Evolutionary conservation across 306 rosid species (phyloP), one percentile per base, ranked within the genome.

Genomic region (Coriaria nepalensis): DNA sequence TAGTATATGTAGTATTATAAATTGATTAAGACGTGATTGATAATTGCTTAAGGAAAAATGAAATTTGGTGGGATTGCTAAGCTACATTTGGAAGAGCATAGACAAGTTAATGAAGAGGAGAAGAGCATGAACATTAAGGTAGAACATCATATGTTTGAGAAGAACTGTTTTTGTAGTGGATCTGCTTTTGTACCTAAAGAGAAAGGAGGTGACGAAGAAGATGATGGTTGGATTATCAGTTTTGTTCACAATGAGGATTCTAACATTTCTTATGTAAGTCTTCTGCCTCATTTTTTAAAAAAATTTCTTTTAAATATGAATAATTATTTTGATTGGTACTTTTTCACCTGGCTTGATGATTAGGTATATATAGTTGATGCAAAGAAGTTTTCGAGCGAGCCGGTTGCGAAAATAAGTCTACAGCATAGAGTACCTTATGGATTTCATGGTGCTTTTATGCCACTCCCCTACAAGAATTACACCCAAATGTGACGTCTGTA

Each of bases 181-280:
- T 55, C 80, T 49, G 57, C 79, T 0, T 87, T 87, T 73, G 87
- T 75, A 5, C 57, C 80, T 0, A 65, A 37, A 67, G 60, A 59
- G 37, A n/a, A n/a, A n/a, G 63, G 50, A 40, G 79, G 73, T 13
- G 2, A 47, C 9, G 74, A 74, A 53, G 94, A 82, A 80, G 94
- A 87, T 65, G 92, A 80, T 35, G 94, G 82, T 57, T 87, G 85
- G 94, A 58, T 80, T 37, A 55, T 87, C 43, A 64, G 78, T 54
- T 74, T 74, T 73, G 85, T 80, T 67, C 96, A 87, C 69, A 78
- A 69, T 34, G 96, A 82, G 68, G 78, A 66, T 38, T 53, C 78
- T 7, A 50, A 45, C 56, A 62, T 15, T 20, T 73, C 90, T 43
- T 62, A 73, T 49, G 92, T 60, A 7, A 53, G n/a, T 45, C 33